Conservation (phyloP, 768 basidiomycete species). For the Russula griseocarnosa region DNA sequence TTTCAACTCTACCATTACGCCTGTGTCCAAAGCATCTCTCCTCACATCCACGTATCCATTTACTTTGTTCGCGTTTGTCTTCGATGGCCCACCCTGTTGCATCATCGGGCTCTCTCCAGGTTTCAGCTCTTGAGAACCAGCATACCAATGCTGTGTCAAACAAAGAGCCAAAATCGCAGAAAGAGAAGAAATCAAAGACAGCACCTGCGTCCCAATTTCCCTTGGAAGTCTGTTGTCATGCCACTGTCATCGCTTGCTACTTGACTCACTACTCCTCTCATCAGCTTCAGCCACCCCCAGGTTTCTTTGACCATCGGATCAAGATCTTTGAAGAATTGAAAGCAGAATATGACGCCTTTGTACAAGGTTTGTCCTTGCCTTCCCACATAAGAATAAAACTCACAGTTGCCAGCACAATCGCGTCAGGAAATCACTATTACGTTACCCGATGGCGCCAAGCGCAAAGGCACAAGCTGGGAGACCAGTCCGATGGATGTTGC, state of each 20-base stretch:
- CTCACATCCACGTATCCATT: constrained; percentile 27
- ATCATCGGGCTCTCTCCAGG: constrained; percentile 48
- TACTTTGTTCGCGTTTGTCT: constrained; percentile 30
- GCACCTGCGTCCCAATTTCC: constrained; percentile 46
- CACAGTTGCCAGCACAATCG: constrained; percentile 56
- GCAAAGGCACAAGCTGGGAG: constrained; percentile 88
- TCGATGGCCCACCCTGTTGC: constrained; percentile 51
- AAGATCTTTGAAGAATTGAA: constrained; percentile 86
- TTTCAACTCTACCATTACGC: constrained; percentile 27
- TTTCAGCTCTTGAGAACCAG: constrained; percentile 39
- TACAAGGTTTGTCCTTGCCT: constrained; percentile 51
- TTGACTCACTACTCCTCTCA: constrained; percentile 20
- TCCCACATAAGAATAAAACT: constrained; percentile 7
- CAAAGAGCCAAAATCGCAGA: constrained; percentile 38
- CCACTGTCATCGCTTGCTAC: background rate
- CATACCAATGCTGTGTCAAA: constrained; percentile 8
- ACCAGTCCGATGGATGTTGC: constrained; percentile 91
- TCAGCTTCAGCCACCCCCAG: constrained; percentile 77
- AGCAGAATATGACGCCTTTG: constrained; percentile 73
- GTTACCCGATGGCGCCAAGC: constrained; percentile 79
- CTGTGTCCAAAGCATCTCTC: constrained; percentile 13
- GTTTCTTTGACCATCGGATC: constrained; percentile 85
- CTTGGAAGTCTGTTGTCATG: constrained; percentile 49
- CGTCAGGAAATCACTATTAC: constrained; percentile 81
- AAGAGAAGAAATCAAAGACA: constrained; percentile 44